These are phyloP conservation scores for Clonostachys byssicola DNA, from an alignment of 2,329 filamentous ascomycete genomes.

Conservation along the genomic window DNA sequence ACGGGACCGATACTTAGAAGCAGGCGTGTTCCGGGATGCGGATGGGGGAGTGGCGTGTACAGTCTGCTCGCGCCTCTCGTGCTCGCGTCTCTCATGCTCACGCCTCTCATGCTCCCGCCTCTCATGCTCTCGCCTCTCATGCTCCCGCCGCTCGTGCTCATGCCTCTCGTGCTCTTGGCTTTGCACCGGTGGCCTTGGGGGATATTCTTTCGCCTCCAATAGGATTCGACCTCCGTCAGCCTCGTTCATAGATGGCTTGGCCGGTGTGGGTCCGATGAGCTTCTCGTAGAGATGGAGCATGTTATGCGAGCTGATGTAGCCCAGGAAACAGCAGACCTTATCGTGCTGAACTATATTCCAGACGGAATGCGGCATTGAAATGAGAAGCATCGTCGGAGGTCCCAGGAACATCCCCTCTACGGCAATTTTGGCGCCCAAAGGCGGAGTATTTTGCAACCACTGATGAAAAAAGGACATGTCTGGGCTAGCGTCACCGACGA, in stretches of 20 bases:
- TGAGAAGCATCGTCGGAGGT: slow-evolving; percentile 60
- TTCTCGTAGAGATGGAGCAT: slow-evolving; percentile 61
- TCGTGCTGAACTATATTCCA: slow-evolving; percentile 64
- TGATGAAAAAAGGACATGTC: slow-evolving; percentile 64
- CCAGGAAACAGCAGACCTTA: slow-evolving; percentile 62
- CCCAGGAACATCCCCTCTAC: slow-evolving; percentile 67
- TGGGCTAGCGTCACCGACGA: slow-evolving; percentile 60
- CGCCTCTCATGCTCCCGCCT: not conserved
- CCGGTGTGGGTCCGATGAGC: slow-evolving; percentile 42
- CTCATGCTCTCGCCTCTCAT: not conserved
- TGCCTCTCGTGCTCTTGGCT: not conserved
- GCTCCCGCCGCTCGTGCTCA: not conserved
- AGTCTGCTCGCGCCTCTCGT: not conserved
- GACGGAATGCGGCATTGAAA: slow-evolving; percentile 60
- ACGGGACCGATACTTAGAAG: not conserved
- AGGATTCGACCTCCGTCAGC: slow-evolving; percentile 54
- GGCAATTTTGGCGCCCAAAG: slow-evolving; percentile 52
- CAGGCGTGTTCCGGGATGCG: not conserved
- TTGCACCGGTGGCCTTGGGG: slow-evolving; percentile 11
- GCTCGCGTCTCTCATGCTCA: no score
- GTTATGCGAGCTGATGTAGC: slow-evolving; percentile 63
- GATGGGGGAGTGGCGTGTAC: not conserved
- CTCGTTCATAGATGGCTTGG: slow-evolving; percentile 43
- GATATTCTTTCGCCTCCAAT: slow-evolving; percentile 44
- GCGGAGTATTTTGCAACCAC: slow-evolving; percentile 58